Evolutionary conservation across 441 rosid species (phyloP).

Genomic region (Adansonia grandidieri): DNA sequence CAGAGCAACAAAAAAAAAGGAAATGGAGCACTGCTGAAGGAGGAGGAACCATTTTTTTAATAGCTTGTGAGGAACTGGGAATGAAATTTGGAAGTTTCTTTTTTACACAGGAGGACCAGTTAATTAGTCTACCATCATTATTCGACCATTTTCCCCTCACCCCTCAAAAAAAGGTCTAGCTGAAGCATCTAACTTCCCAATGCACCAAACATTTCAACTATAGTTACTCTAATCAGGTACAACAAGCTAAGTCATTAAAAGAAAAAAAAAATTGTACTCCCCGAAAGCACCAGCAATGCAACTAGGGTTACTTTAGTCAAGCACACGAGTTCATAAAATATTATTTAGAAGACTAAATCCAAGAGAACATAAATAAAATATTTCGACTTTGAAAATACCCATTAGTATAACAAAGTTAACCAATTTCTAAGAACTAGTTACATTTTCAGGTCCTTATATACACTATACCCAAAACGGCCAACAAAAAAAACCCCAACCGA

Average conservation of each 20-base stretch:
- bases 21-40: background rate
- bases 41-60: background rate
- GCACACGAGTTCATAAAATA: background rate
- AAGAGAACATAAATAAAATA: background rate
- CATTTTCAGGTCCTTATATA: conserved; percentile 4
- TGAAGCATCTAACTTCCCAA: conserved; percentile 17
- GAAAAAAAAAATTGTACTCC: background rate
- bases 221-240: conserved; percentile 4
- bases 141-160: background rate
- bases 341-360: background rate
- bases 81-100: background rate
- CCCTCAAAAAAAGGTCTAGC: background rate
- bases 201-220: background rate
- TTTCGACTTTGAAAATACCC: background rate
- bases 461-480: conserved; percentile 11
- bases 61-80: background rate
- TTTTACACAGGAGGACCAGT: background rate
- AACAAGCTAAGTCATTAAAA: background rate
- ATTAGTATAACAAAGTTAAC: background rate
- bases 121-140: background rate
- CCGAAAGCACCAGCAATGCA: conserved; percentile 10
- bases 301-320: conserved; percentile 17
- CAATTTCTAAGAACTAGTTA: background rate
- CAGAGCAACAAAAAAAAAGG: background rate
- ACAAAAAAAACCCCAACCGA: background rate